Evolutionary conservation across 345 rosid species (phyloP).

Genomic region (Erysimum cheiranthoides): DNA sequence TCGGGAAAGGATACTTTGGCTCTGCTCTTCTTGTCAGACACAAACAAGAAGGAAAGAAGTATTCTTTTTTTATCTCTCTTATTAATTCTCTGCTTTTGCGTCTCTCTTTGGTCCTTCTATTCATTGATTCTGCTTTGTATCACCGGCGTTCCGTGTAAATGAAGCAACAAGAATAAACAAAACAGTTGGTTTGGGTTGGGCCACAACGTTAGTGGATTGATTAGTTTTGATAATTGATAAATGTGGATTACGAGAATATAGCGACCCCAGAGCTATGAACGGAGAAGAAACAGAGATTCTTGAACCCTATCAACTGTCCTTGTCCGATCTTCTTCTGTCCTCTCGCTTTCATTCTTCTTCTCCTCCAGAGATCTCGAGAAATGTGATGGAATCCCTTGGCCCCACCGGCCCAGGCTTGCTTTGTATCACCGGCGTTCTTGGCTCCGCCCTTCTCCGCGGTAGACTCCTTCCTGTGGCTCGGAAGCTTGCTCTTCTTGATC

Average conservation of each 20-base stretch:
- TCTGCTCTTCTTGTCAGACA: constrained; percentile 98
- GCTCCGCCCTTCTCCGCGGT: constrained; percentile 61
- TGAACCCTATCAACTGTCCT: constrained; percentile 57
- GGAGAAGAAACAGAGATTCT: constrained; percentile 55
- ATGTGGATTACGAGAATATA: too few relatives aligned
- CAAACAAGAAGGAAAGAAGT: constrained; percentile 91
- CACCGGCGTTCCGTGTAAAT: constrained; percentile 47
- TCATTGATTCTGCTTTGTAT: constrained; percentile 8
- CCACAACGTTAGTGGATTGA: not conserved
- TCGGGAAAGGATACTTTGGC: constrained; percentile 96
- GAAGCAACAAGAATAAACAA: too few relatives aligned
- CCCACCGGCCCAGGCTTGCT: constrained; percentile 78
- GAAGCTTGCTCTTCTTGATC: constrained; percentile 68
- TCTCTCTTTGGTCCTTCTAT: not conserved
- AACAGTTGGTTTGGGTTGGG: constrained; percentile 15
- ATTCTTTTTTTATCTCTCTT: not conserved
- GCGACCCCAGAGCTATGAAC: too few relatives aligned
- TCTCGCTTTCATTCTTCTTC: constrained; percentile 36
- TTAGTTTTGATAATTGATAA: too few relatives aligned
- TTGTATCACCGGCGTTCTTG: constrained; percentile 63
- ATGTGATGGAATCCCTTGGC: constrained; percentile 72
- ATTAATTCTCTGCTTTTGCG: too few relatives aligned
- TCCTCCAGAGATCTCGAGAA: constrained; percentile 44
- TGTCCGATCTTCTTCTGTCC: constrained; percentile 59
- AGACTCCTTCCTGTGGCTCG: constrained; percentile 71